A percentile compares a stretch with the other conserved stretches of the same genome.
Evolutionary conservation across 768 basidiomycete genomes (phyloP).

Genomic region (Termitomyces sp.): DNA sequence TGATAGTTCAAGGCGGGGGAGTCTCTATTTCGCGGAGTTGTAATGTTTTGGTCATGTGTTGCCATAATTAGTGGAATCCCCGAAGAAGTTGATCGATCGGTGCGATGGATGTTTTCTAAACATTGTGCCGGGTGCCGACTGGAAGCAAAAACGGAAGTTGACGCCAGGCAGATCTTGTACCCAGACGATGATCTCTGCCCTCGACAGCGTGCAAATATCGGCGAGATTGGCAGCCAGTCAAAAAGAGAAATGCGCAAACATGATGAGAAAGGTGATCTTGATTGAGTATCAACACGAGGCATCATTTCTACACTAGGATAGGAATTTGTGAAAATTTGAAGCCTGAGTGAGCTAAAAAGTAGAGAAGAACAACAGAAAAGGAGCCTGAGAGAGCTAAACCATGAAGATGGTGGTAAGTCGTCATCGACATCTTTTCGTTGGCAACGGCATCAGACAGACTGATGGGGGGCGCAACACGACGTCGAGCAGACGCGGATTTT

Average conservation of each 20-base stretch:
- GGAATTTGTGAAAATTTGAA: too few relatives aligned
- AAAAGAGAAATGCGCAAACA: background rate
- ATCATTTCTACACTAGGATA: background rate
- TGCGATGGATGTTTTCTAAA: background rate
- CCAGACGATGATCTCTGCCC: background rate
- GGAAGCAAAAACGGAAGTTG: background rate
- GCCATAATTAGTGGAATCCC: constrained; percentile 6
- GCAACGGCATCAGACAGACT: background rate
- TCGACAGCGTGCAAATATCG: background rate
- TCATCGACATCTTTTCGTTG: constrained; percentile 8
- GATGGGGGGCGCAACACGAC: constrained; percentile 7
- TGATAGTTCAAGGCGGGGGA: background rate
- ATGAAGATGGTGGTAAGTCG: constrained; percentile 13
- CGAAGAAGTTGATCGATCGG: constrained; percentile 1
- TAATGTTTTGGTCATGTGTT: constrained; percentile 10
- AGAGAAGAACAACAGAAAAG: background rate
- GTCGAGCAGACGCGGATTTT: background rate
- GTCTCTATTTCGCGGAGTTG: constrained; percentile 12
- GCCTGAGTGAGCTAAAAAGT: too few relatives aligned
- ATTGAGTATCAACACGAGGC: constrained; percentile 13
- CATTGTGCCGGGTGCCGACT: background rate
- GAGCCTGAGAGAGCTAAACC: background rate
- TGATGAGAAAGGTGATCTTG: background rate
- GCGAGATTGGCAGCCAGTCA: background rate
- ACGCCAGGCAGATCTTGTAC: background rate